Evolutionary conservation across 495 filamentous ascomycete genomes (phyloP), one percentile per base, ranked within the genome.

Genomic region (Aspergillus steynii): DNA sequence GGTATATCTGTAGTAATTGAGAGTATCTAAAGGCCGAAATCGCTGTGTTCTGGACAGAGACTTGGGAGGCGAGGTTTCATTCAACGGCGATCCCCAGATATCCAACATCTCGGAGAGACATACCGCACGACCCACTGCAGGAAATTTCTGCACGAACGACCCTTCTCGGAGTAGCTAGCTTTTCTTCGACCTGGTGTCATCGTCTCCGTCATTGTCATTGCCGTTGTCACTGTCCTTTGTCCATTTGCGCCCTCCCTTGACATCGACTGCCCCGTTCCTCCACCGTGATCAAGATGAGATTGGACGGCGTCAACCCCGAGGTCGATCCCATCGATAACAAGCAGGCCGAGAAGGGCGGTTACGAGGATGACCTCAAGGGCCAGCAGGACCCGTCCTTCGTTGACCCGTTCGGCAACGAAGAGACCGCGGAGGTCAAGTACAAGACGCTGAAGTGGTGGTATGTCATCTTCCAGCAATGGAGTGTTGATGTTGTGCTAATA

Each of bases 391-490:
- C 48, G 29, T 49, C 56, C n/a, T 37, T n/a, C n/a, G 29, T 42
- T 29, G 56, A 59, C 46, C 56, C 79, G 7, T 80, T 81, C 56
- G 78, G 76, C 45, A 71, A 79, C 50, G 78, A 80, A 61, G 71
- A 71, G 32, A 71, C 69, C 45, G 74, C 74, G 5, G 78, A 78
- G 56, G 72, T 78, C 64, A 78, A 79, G 62, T 81, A 81, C 60
- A 78, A 75, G 65, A 80, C 77, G 8, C 59, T 82, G 65, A 71
- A 71, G 62, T 82, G 79, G 78, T 82, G 79, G 78, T 76, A 69
- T 56, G 72, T 73, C 20, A 20, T 20, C 20, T 0, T 20, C 20
- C 20, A 20, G 20, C 20, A 20, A 20, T 51, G 53, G 26, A 5
- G 20, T 20, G 20, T 20, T 20, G 20, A 15, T 20, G 20, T 20